Evolutionary conservation across 768 basidiomycete species (phyloP).

Genomic region (Ephemerocybe angulata): DNA sequence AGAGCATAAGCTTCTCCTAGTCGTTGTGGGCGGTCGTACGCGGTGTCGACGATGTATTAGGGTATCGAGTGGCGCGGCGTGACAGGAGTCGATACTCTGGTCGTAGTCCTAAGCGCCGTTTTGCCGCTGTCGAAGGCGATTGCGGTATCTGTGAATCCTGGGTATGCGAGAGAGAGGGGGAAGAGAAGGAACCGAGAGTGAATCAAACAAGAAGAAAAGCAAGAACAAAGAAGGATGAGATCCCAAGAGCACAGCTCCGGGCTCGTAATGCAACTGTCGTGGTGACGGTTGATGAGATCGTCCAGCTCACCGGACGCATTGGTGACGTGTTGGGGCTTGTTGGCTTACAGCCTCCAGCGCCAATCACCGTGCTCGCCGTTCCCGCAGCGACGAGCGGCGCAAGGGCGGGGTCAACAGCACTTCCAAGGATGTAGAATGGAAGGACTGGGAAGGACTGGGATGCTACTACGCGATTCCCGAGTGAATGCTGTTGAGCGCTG

Average conservation of each 20-base stretch:
- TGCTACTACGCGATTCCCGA: too few relatives aligned
- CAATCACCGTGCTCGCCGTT: too few relatives aligned
- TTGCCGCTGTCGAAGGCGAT: too few relatives aligned
- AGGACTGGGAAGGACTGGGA: too few relatives aligned
- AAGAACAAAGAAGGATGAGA: neutral
- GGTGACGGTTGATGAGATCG: conserved; percentile 1
- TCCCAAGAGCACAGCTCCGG: neutral
- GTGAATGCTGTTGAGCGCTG: too few relatives aligned
- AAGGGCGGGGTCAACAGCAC: too few relatives aligned
- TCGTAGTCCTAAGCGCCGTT: too few relatives aligned
- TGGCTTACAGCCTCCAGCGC: neutral
- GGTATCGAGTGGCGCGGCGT: neutral
- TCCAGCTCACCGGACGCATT: neutral
- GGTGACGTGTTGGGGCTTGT: neutral
- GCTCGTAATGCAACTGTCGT: neutral
- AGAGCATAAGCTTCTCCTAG: neutral
- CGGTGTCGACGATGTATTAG: neutral
- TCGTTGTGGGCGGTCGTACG: too few relatives aligned
- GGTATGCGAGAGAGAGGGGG: neutral
- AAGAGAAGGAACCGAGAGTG: neutral
- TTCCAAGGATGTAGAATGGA: too few relatives aligned
- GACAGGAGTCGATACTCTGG: neutral
- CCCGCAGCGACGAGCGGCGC: too few relatives aligned
- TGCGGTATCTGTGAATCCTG: too few relatives aligned
- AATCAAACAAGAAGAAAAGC: neutral